A percentile compares a stretch with the other conserved stretches of the same genome.
Evolutionary conservation across 768 basidiomycete species (phyloP).

Genomic region (Leccinum incarnatum): DNA sequence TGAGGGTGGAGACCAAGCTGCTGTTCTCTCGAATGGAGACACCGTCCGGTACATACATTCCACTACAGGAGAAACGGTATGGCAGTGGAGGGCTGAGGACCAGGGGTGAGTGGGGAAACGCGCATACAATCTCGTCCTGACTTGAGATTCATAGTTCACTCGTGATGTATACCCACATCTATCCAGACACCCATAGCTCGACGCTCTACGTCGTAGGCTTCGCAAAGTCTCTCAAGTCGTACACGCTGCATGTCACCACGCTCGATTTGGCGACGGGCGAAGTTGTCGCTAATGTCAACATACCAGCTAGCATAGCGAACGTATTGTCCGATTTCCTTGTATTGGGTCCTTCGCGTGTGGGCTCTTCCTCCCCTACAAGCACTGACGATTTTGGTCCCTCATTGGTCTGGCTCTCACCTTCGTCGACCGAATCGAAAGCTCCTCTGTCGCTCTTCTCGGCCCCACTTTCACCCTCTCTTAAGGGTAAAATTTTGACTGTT

Average conservation of each 20-base stretch:
- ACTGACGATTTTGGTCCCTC: constrained; percentile 15
- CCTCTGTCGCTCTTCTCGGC: constrained; percentile 32
- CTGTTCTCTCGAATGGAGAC: constrained; percentile 61
- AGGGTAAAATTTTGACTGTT: constrained; percentile 42
- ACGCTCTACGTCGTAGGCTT: constrained; percentile 58
- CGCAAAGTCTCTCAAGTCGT: constrained; percentile 41
- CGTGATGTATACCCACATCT: constrained; percentile 61
- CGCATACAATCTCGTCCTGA: neutral
- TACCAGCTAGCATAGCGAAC: constrained; percentile 50
- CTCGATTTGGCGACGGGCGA: constrained; percentile 55
- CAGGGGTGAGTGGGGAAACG: constrained; percentile 48
- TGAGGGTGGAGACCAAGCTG: constrained; percentile 17
- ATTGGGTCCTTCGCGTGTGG: constrained; percentile 25
- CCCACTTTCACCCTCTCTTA: constrained; percentile 49
- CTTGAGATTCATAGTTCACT: constrained; percentile 46
- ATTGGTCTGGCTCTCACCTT: constrained; percentile 36
- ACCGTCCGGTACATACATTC: constrained; percentile 51
- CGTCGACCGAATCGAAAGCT: constrained; percentile 9
- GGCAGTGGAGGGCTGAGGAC: constrained; percentile 74
- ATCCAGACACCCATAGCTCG: constrained; percentile 46
- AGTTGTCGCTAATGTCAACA: constrained; percentile 43
- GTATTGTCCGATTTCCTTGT: constrained; percentile 37
- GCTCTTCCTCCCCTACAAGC: neutral
- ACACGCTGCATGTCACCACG: constrained; percentile 65
- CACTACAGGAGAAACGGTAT: constrained; percentile 51